phyloP scores from a whole-genome alignment of 2,329 filamentous ascomycete genomes.

The Pseudogymnoascus sp. region DNA sequence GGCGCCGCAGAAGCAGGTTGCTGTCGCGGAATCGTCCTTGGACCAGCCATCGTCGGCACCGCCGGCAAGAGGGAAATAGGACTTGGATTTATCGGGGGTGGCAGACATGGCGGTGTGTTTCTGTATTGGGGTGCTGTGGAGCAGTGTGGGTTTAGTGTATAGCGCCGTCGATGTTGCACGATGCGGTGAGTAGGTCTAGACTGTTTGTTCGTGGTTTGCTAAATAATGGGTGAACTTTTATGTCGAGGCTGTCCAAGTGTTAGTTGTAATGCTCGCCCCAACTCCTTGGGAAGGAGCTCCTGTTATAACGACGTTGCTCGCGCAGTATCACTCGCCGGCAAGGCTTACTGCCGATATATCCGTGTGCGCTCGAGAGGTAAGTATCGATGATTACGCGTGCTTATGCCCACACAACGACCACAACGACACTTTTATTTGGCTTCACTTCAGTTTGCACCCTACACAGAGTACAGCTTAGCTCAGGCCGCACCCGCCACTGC shows the following conservation, averaged over 20 bases:
- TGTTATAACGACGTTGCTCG: background rate
- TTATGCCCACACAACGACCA: background rate
- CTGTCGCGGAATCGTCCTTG: slow-evolving; percentile 42
- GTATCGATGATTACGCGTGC: background rate
- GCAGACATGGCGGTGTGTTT: slow-evolving; percentile 15
- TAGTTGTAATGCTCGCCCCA: background rate
- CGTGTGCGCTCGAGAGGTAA: background rate
- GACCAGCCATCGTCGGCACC: slow-evolving; percentile 38
- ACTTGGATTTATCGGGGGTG: slow-evolving; percentile 23
- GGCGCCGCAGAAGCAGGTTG: slow-evolving; percentile 51
- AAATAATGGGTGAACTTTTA: background rate
- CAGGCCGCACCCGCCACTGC: background rate
- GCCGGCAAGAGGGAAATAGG: slow-evolving; percentile 35
- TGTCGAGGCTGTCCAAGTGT: background rate
- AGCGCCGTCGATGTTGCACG: background rate
- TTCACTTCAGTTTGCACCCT: background rate
- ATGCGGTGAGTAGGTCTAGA: background rate
- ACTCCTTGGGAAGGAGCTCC: background rate
- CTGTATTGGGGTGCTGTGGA: background rate
- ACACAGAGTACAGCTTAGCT: background rate
- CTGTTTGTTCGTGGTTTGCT: background rate
- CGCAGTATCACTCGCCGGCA: background rate
- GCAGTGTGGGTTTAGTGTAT: background rate
- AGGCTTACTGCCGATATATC: background rate
- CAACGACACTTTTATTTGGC: background rate